Evolutionary conservation across 2,329 filamentous ascomycete species (phyloP), one percentile per base, ranked within the genome.

Genomic region (Gaeumannomyces tritici): DNA sequence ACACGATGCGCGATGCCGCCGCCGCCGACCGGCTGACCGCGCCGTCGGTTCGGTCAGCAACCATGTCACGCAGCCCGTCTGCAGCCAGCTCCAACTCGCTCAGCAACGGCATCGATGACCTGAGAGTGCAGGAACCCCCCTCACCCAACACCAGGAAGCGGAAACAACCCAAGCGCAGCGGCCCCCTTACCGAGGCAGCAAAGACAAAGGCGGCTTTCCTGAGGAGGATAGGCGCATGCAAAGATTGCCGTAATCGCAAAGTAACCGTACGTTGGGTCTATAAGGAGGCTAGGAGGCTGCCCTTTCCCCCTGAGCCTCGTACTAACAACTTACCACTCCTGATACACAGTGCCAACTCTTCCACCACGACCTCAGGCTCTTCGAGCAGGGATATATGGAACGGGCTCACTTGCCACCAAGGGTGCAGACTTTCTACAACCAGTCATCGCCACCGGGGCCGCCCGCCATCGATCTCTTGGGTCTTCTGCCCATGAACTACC

Each of bases 231-330:
- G 35, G n/a, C n/a, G 35, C 58, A 18, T 71, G 69, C 57, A 18
- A 51, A 0, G 64, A 63, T 0, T 71, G 69, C 63, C 63, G 62
- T 7, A 15, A 24, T 3, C 68, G 69, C 24, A 67, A 62, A 57
- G 68, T 71, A 12, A 57, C 55, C 35, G 69, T 69, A 56, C 57
- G 67, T 54, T 11, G 24, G 24, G 5, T 9, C 8, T 5, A 47
- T 24, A 18, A 35, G 21, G 35, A 18, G 24, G 5, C 18, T 60
- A n/a, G n/a, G n/a, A n/a, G n/a, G 21, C 24, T 31, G 29, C 31
- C 31, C 31, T 9, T 2, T 42, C 33, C 24, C 7, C 21, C 18
- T 33, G 2, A 18, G 31, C n/a, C 13, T 60, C 8, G 29, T 24
- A 18, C 33, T 60, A 60, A 60, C 35, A 42, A 42, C 13, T 13